phyloP scores from a whole-genome alignment of 1,139 yeast genomes.

The Yamadazyma siamensis region DNA sequence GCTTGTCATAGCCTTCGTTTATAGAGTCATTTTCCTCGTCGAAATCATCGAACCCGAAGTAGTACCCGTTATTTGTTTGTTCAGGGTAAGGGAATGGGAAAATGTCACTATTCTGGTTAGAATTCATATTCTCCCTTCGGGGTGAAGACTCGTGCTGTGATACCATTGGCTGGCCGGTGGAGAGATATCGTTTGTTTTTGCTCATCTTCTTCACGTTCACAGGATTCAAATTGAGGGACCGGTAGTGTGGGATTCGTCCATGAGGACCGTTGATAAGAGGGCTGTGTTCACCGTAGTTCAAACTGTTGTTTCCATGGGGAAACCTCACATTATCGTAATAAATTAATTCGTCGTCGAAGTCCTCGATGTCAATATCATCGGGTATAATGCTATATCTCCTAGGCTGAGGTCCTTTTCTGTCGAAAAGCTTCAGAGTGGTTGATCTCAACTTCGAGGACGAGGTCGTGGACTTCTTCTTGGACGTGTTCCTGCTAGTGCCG shows the following conservation, averaged over 20 bases:
- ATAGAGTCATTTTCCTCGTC: constrained; percentile 30
- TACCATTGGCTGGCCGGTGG: constrained; percentile 23
- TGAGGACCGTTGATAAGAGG: constrained; percentile 25
- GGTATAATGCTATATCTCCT: constrained; percentile 72
- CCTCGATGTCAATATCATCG: constrained; percentile 65
- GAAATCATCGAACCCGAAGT: constrained; percentile 41
- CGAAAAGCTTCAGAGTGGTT: constrained; percentile 69
- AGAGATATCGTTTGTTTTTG: constrained; percentile 35
- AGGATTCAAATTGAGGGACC: constrained; percentile 38
- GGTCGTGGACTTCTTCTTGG: constrained; percentile 28
- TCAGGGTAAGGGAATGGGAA: constrained; percentile 60
- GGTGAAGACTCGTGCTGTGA: constrained; percentile 8
- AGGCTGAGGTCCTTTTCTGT: constrained; percentile 67
- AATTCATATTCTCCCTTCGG: background rate
- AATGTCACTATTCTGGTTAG: constrained; percentile 17
- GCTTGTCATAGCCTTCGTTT: constrained; percentile 18
- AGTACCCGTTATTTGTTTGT: constrained; percentile 19
- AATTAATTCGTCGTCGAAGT: constrained; percentile 55
- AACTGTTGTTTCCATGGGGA: constrained; percentile 27
- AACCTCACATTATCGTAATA: constrained; percentile 44
- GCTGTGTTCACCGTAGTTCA: constrained; percentile 28
- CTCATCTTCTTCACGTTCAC: constrained; percentile 14
- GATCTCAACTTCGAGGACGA: constrained; percentile 50
- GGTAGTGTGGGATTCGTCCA: constrained; percentile 38
- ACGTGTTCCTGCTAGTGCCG: constrained; percentile 23